Evolutionary conservation across 345 rosid species (phyloP).

Genomic region (Eucalyptus tenuipes): DNA sequence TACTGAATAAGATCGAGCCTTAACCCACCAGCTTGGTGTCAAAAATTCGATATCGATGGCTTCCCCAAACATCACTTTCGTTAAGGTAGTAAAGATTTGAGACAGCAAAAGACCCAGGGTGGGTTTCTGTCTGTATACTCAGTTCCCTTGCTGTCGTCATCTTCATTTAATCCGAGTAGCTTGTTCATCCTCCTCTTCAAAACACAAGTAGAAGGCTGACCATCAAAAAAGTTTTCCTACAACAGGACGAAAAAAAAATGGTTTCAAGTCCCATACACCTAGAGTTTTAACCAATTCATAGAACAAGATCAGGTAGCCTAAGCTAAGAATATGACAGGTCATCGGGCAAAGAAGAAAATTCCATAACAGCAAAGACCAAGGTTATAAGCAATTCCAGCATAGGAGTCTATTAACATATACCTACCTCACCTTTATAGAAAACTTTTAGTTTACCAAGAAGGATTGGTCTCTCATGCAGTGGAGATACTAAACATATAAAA

Average conservation of each 20-base stretch:
- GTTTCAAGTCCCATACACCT: neutral
- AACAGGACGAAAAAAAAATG: neutral
- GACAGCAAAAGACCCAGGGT: conserved; percentile 68
- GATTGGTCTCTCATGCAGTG: neutral
- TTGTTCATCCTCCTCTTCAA: conserved; percentile 32
- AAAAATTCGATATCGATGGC: conserved; percentile 40
- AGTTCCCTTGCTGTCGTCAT: conserved; percentile 6
- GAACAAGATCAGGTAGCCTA: neutral
- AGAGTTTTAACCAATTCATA: neutral
- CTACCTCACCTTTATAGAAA: neutral
- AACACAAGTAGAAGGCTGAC: conserved; percentile 11
- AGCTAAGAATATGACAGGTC: neutral
- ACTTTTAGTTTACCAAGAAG: neutral
- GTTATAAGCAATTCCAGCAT: neutral
- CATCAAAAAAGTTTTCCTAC: conserved; percentile 51
- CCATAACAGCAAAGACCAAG: neutral
- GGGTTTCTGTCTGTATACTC: conserved; percentile 46
- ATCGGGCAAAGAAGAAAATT: neutral
- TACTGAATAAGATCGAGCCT: neutral
- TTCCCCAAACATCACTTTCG: conserved; percentile 38
- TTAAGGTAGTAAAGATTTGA: conserved; percentile 41
- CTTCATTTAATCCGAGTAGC: conserved; percentile 43
- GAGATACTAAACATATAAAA: neutral
- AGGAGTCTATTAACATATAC: neutral
- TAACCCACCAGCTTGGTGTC: conserved; percentile 26